Conservation (phyloP, 345 rosid species). For the Moricandia arvensis region DNA sequence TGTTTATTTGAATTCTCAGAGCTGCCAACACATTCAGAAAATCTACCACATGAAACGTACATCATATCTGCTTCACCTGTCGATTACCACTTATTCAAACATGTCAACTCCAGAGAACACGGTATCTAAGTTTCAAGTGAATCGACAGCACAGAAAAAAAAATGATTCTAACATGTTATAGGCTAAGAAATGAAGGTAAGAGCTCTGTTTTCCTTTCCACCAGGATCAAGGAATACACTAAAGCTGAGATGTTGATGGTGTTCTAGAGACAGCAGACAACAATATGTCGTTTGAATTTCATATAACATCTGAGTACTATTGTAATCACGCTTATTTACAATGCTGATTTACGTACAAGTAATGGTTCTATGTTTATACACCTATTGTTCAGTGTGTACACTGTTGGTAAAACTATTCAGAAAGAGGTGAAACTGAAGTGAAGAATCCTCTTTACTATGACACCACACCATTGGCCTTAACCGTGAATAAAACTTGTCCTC, state of each 20-base stretch:
- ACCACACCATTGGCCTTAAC: constrained; percentile 3
- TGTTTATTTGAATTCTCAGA: too few relatives aligned
- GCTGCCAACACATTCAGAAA: too few relatives aligned
- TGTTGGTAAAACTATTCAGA: too few relatives aligned
- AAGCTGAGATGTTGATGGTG: constrained; percentile 9
- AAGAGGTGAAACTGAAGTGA: not conserved
- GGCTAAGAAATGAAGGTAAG: constrained; percentile 31
- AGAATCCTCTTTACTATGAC: not conserved
- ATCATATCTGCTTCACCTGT: too few relatives aligned
- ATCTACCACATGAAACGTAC: too few relatives aligned
- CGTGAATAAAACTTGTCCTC: not conserved
- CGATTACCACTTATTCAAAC: too few relatives aligned
- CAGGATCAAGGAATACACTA: not conserved
- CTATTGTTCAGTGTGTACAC: too few relatives aligned
- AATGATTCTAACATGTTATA: constrained; percentile 9
- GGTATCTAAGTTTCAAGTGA: too few relatives aligned
- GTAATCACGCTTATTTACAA: constrained; percentile 9
- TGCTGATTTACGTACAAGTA: constrained; percentile 6
- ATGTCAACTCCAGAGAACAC: too few relatives aligned
- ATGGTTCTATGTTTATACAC: too few relatives aligned
- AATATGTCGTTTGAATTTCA: constrained; percentile 22
- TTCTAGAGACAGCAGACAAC: constrained; percentile 21
- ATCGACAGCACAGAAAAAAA: too few relatives aligned
- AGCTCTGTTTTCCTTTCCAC: constrained; percentile 13
- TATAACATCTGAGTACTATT: not conserved